Conservation (phyloP, 164 flowering plant species). For the Chloranthus sessilifolius region DNA sequence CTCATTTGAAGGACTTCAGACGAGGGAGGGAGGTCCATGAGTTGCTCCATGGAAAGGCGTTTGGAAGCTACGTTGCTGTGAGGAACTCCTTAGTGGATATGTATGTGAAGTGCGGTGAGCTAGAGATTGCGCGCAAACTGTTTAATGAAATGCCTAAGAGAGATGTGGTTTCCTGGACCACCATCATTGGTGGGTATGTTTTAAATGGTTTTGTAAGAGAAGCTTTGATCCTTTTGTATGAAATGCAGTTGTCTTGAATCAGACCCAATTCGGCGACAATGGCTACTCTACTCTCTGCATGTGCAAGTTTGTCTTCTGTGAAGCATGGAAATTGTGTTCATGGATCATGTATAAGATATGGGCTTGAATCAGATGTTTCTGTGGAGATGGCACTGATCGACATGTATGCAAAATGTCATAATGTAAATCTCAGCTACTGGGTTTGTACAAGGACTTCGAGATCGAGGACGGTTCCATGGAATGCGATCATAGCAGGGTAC, state of each 20-base stretch:
- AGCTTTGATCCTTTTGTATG: constrained; percentile 36
- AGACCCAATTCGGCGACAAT: constrained; percentile 58
- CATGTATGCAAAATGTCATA: constrained; percentile 60
- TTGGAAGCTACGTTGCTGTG: constrained; percentile 28
- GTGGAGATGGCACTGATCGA: constrained; percentile 65
- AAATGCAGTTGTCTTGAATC: constrained; percentile 46
- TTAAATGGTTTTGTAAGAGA: constrained; percentile 32
- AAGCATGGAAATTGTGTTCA: constrained; percentile 57
- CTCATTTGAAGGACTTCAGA: constrained; percentile 35
- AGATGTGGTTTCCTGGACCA: constrained; percentile 77
- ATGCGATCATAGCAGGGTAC: constrained; percentile 60
- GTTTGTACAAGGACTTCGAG: constrained; percentile 39
- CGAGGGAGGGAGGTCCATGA: constrained; percentile 42
- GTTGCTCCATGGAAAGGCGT: constrained; percentile 29
- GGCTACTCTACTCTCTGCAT: constrained; percentile 55
- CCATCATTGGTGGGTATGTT: constrained; percentile 57
- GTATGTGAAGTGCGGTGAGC: constrained; percentile 58
- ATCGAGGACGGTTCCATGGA: constrained; percentile 56
- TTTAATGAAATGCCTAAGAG: constrained; percentile 46
- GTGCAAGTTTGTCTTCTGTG: constrained; percentile 29
- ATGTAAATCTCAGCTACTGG: constrained; percentile 29
- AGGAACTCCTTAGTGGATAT: constrained; percentile 67
- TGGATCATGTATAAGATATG: constrained; percentile 46
- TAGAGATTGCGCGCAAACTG: constrained; percentile 46
- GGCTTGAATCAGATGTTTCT: constrained; percentile 40